Conservation (phyloP, 768 basidiomycete genomes). For the Leucosporidium scottii region DNA sequence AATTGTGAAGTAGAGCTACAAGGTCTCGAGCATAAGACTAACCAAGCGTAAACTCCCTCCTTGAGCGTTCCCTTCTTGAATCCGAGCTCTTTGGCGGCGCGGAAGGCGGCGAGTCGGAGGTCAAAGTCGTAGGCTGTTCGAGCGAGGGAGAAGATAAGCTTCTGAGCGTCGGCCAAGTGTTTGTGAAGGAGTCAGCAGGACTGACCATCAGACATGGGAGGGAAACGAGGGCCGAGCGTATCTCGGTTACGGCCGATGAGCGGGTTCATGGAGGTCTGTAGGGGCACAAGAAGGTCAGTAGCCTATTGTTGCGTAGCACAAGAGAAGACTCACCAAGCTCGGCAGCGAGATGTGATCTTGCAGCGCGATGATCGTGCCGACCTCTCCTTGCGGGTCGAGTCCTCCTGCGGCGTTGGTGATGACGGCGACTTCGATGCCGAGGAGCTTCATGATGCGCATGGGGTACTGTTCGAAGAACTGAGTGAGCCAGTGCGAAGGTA, state of each 20-base stretch:
- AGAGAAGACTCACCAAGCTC: not conserved
- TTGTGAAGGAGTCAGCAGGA: not conserved
- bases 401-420: constrained; percentile 86
- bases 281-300: no score
- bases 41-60: constrained; percentile 87
- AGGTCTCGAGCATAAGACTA: not conserved
- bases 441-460: constrained; percentile 45
- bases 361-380: constrained; percentile 78
- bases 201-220: constrained; percentile 64
- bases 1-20: no score
- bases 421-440: constrained; percentile 61
- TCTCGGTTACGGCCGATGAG: constrained; percentile 65
- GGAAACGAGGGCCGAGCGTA: constrained; percentile 59
- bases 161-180: not conserved
- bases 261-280: constrained; percentile 51
- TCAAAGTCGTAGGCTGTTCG: constrained; percentile 56
- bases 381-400: constrained; percentile 61
- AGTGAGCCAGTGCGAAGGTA: constrained; percentile 55
- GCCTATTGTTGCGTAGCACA: no score
- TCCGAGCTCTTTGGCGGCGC: constrained; percentile 58
- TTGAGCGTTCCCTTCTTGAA: constrained; percentile 55
- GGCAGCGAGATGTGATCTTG: constrained; percentile 68
- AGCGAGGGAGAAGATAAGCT: not conserved
- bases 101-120: constrained; percentile 65
- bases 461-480: constrained; percentile 51